Base-by-base conservation (phyloP, 257 asterid genomes). In the Gentiana straminea region DNA sequence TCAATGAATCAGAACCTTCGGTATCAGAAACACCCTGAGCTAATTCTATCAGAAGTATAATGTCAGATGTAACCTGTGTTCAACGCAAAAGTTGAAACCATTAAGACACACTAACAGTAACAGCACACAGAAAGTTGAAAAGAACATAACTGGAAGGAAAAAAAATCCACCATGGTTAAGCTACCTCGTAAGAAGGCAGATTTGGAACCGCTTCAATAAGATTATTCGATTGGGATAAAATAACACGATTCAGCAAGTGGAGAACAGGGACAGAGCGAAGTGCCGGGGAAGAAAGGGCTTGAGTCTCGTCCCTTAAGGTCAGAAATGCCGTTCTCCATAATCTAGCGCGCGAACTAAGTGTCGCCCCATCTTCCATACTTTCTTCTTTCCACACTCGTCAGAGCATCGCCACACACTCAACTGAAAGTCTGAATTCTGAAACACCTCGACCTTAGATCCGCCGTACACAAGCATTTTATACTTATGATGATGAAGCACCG, bases 251-350 rank as follows among this genome's bases (percentile, higher is more conserved):
- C 61, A 87, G 76, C 58, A 80, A 82, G 60, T 55, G 77, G 57
- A 78, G 58, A 58, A 79, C 61, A 35, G 72, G 52, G 60, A 71
- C 13, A 13, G 50, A 64, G 7, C 79, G 72, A 3, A 86, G 88
- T 34, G 78, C 66, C 44, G 55, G 43, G 2, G 64, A 13, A 11
- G 60, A 36, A 37, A 54, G 60, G 47, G 73, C 72, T 72, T 68
- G 71, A 61, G 68, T 75, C 72, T 87, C 96, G 64, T 82, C 96
- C 67, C 96, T 75, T 64, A 84, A 68, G 24, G 90, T 77, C 57
- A 84, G 70, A 70, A 87, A 87, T 75, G 93, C 81, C 63, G 84
- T 82, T 70, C 96, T 68, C 96, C 96, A 87, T 68, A 79, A 60
- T 73, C 79, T 76, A 61, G 66, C 71, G 36, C 55, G 48, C 32